Base-by-base conservation (phyloP, 2,329 filamentous ascomycete genomes). In the Colletotrichum costaricense region DNA sequence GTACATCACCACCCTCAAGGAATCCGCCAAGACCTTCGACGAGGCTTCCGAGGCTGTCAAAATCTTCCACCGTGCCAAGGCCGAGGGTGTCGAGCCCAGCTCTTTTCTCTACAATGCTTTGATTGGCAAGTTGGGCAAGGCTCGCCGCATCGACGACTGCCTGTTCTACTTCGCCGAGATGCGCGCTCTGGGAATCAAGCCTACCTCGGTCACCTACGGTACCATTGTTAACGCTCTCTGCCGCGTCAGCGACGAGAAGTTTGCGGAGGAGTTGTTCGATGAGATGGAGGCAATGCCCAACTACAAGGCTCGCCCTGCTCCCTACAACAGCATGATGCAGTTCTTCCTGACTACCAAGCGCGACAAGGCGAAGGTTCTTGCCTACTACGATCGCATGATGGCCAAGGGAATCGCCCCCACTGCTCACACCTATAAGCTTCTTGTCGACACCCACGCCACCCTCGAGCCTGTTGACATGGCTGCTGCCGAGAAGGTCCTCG, bases 241-340 rank as follows among this genome's bases (percentile, higher is more conserved):
- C 88, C 94, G 97, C 78, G 97, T 98, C 69, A 98, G 95, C 77
- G 97, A 99, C 78, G 96, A 98, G 86, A 97, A 96, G 80, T 98
- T 98, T 81, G 97, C 97, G 33, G 97, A 98, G 80, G 95, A 98
- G 84, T 91, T 98, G 78, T 99, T 99, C 80, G 95, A 98, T 80
- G 97, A 99, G 86, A 99, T 99, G 97, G 97, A 99, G 86, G 91
- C 93, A 59, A 98, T 97, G 93, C 93, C 95, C 70, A 99, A 99
- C 87, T 99, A 99, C 90, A 98, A 98, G 88, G 95, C 97, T 54
- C 93, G 97, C 11, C 95, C 97, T 30, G 97, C 97, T 28, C 97
- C 97, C 1, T 99, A 99, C 88, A 98, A 99, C 88, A 97, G 95
- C 84, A 94, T 99, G 92, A 99, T 99, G 91, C 97, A 99, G 82